Percentiles rank a stretch among this genome's conserved stretches.
phyloP scores from a whole-genome alignment of 148 eudicot genomes.

The Fagopyrum esculentum region DNA sequence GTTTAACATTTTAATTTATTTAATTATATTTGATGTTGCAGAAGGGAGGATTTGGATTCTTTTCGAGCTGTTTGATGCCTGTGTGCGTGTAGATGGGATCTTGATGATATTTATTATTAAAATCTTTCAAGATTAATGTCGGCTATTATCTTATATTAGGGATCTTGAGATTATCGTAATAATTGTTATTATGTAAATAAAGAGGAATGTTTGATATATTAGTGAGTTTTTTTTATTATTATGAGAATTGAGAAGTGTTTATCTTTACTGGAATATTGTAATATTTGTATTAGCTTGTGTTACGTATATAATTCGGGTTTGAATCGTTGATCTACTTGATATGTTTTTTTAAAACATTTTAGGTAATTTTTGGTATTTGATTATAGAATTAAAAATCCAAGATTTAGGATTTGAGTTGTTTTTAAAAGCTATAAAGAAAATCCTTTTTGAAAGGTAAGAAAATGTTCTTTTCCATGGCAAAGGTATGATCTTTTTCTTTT shows the following conservation, averaged over 20 bases:
- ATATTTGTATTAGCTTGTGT: not conserved
- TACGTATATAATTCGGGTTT: not conserved
- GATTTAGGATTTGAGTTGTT: not conserved
- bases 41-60: constrained; percentile 39
- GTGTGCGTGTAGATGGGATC: constrained; percentile 26
- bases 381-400: too few relatives aligned
- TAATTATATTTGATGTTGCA: not conserved
- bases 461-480: not conserved
- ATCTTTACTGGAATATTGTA: not conserved
- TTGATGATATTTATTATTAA: not conserved
- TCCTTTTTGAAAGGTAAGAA: not conserved
- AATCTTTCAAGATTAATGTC: not conserved
- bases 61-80: constrained; percentile 67
- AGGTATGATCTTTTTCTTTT: not conserved
- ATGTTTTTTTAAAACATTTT: too few relatives aligned
- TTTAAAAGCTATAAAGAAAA: not conserved
- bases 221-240: not conserved
- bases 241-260: not conserved
- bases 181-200: not conserved
- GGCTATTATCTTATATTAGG: not conserved
- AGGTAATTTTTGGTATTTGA: too few relatives aligned
- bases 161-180: not conserved
- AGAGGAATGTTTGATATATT: not conserved
- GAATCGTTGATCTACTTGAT: not conserved
- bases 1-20: not conserved